Conservation (phyloP, 768 basidiomycete species). For the Boletus pseudo-olivaceus region DNA sequence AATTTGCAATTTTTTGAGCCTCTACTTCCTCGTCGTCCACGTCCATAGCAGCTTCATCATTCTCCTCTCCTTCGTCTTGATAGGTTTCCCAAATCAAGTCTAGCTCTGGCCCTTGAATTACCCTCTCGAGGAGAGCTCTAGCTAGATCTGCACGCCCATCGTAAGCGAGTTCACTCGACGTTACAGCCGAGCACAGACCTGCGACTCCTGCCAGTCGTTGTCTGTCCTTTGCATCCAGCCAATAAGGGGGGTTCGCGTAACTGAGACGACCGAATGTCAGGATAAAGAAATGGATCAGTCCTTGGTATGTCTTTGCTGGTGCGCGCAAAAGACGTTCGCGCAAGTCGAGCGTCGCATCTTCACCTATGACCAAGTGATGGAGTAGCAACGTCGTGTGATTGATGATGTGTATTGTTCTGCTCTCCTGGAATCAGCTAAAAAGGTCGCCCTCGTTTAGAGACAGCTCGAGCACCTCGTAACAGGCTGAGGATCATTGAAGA, state of each 20-base stretch:
- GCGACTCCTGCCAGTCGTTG: constrained; percentile 42
- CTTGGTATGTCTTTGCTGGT: constrained; percentile 53
- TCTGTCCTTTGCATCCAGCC: constrained; percentile 43
- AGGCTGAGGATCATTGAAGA: constrained; percentile 36
- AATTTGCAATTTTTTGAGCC: constrained; percentile 24
- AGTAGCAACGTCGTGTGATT: constrained; percentile 57
- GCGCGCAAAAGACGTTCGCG: constrained; percentile 57
- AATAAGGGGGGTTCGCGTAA: constrained; percentile 63
- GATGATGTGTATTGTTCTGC: constrained; percentile 49
- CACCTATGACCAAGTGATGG: constrained; percentile 57
- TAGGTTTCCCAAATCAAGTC: constrained; percentile 63
- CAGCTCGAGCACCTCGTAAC: constrained; percentile 21
- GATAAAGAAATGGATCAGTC: constrained; percentile 65
- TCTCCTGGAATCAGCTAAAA: neutral
- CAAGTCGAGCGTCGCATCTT: constrained; percentile 47
- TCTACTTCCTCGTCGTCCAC: constrained; percentile 58
- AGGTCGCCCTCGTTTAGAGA: neutral
- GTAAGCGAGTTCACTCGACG: constrained; percentile 2
- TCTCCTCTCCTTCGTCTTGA: constrained; percentile 44
- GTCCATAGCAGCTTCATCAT: constrained; percentile 38
- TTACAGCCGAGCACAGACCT: constrained; percentile 38
- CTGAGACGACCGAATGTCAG: constrained; percentile 75
- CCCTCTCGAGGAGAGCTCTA: constrained; percentile 56
- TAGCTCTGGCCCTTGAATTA: constrained; percentile 72
- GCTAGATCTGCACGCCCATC: constrained; percentile 45